These are phyloP conservation scores for Plantago lanceolata DNA, from an alignment of 305 asterid genomes.

Conservation along the genomic window DNA sequence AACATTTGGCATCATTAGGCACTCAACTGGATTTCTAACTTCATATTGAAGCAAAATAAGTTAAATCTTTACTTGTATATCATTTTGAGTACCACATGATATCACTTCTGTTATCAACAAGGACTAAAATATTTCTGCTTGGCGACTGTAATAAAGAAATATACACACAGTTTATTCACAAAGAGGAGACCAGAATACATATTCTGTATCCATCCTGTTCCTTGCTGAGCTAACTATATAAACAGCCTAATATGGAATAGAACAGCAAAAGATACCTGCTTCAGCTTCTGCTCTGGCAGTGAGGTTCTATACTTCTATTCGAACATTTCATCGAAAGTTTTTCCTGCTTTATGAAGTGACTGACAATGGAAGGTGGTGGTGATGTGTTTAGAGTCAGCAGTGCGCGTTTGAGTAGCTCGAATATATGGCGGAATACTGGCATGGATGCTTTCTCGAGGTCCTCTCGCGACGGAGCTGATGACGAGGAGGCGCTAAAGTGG, in stretches of 20 bases:
- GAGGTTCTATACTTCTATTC: no score
- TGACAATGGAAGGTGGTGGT: slow-evolving; percentile 64
- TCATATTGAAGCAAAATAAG: slow-evolving; percentile 5
- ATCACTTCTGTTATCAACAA: slow-evolving; percentile 40
- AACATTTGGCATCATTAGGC: slow-evolving; percentile 19
- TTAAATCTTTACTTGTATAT: background rate
- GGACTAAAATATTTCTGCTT: slow-evolving; percentile 21
- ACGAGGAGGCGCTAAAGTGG: slow-evolving; percentile 91
- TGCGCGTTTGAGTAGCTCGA: slow-evolving; percentile 69
- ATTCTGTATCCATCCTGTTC: slow-evolving; percentile 10
- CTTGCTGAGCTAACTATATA: slow-evolving; percentile 20
- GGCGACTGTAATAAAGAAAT: slow-evolving; percentile 22
- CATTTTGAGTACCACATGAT: slow-evolving; percentile 28
- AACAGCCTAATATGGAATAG: background rate
- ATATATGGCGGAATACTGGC: slow-evolving; percentile 72
- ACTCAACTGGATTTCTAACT: slow-evolving; percentile 17
- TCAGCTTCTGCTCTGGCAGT: slow-evolving; percentile 25
- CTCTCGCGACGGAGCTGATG: slow-evolving; percentile 51
- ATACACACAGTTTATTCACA: slow-evolving; percentile 26
- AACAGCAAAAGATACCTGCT: slow-evolving; percentile 12
- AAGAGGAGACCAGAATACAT: slow-evolving; percentile 21
- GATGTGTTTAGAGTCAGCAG: slow-evolving; percentile 51
- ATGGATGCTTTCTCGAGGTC: slow-evolving; percentile 66
- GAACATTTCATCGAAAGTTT: background rate
- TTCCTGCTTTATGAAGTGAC: slow-evolving; percentile 24